These are phyloP conservation scores for Penicillium flavigenum DNA, from an alignment of 495 filamentous ascomycete genomes.

Conservation along the genomic window DNA sequence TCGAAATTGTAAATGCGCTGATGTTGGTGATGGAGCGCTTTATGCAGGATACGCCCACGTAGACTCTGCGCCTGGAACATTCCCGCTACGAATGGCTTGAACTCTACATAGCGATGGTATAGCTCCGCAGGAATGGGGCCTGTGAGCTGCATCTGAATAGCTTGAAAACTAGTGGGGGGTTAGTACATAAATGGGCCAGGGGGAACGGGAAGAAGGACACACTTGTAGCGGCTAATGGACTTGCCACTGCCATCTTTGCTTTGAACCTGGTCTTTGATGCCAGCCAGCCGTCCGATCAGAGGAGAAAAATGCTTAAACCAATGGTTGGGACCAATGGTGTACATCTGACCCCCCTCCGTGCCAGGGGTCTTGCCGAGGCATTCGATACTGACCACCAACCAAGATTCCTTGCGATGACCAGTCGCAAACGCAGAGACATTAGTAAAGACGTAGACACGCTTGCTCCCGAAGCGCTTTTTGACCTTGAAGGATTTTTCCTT, in stretches of 20 bases:
- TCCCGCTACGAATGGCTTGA: conserved; percentile 81
- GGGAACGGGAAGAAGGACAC: conserved; percentile 26
- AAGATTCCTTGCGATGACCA: conserved; percentile 53
- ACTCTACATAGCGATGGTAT: conserved; percentile 91
- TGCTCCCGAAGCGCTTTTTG: conserved; percentile 80
- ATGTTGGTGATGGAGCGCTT: conserved; percentile 88
- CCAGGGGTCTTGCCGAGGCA: conserved; percentile 71
- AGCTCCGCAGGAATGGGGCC: conserved; percentile 77
- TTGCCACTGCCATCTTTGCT: conserved; percentile 48
- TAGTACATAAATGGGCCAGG: conserved; percentile 5
- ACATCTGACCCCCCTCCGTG: conserved; percentile 71
- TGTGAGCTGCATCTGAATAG: conserved; percentile 83
- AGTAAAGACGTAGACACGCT: conserved; percentile 74
- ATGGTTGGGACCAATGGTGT: conserved; percentile 70
- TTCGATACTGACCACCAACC: conserved; percentile 68
- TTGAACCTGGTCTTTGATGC: conserved; percentile 64
- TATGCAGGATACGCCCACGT: conserved; percentile 74
- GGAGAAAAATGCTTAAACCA: conserved; percentile 88
- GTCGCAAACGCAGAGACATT: conserved; percentile 59
- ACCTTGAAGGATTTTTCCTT: conserved; percentile 65
- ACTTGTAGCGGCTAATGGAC: conserved; percentile 69
- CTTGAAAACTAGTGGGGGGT: conserved; percentile 70
- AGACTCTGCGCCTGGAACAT: conserved; percentile 82
- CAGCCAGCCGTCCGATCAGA: conserved; percentile 78
- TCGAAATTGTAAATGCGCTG: conserved; percentile 84